Base-by-base conservation (phyloP, 1,284 basidiomycete genomes). In the Cutaneotrichosporon arboriforme region DNA sequence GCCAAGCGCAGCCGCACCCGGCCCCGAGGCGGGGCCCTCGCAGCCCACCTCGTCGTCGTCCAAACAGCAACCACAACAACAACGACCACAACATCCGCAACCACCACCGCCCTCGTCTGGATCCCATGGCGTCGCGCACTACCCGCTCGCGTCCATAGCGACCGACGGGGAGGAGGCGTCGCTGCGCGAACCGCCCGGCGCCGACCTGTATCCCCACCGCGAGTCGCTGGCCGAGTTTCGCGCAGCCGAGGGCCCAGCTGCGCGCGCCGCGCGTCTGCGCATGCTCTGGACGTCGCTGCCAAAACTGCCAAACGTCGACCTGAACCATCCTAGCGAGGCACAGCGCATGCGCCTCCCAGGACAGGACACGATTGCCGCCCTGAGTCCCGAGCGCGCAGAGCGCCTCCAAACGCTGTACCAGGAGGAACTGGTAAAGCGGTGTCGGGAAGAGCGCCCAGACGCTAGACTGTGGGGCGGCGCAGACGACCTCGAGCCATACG, bases 331-430 rank as follows among this genome's bases (percentile, higher is more conserved):
- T 3, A 69, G 69, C 8, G 54, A 66, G 22, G 66, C 68, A 2
- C 63, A 68, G 52, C 59, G 59, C 22, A 71, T 70, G 66, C 65
- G 69, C 40, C 53, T 76, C 4, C 74, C 74, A 3, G 74, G 71
- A 4, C 74, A 76, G 56, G 74, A 64, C 58, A 76, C 74, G 12
- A 50, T 67, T 33, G 63, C 66, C 20, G 73, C 76, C 49, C 70
- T 87, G 60, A 85, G 83, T 37, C 78, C 77, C 35, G 86, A 88
- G 74, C 79, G 80, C 57, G 89, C 86, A 17, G 80, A 83, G 65
- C 77, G 81, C 62, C 77, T 90, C 64, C 79, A 82, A 61, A 80
- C 77, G 52, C 81, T 84, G 75, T 92, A 93, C 74, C 83, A 87
- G 60, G 81, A 83, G 61, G 90, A 93, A 69, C 76, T 94, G 38